These are phyloP conservation scores for Diaporthe helianthi DNA, from an alignment of 2,329 filamentous ascomycete species.

Conservation along the genomic window DNA sequence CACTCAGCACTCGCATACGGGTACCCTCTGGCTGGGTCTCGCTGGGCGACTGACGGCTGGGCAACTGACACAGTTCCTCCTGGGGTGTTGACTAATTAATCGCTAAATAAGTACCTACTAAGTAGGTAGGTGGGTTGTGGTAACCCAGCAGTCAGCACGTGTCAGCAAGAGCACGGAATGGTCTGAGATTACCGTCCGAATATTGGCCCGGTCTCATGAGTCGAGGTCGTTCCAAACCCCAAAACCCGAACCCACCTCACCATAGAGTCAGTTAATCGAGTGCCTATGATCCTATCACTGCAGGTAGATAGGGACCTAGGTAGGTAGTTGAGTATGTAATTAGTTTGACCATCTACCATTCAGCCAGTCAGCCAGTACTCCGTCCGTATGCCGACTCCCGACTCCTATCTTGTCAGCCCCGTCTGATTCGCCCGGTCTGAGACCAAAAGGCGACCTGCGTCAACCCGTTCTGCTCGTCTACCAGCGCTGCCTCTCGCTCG, in stretches of 20 bases:
- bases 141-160: neutral
- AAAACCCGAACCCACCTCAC: neutral
- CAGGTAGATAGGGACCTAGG: too few relatives aligned
- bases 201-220: constrained; percentile 12
- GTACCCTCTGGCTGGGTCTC: neutral
- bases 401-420: neutral
- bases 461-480: too few relatives aligned
- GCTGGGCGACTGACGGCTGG: neutral
- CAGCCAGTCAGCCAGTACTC: neutral
- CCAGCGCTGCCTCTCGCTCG: too few relatives aligned
- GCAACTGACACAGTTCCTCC: neutral
- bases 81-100: neutral
- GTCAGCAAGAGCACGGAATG: neutral
- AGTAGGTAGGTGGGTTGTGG: too few relatives aligned
- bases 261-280: constrained; percentile 9
- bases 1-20: neutral
- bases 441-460: neutral
- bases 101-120: too few relatives aligned
- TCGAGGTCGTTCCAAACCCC: neutral
- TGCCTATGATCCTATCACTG: too few relatives aligned
- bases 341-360: too few relatives aligned
- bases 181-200: constrained; percentile 5
- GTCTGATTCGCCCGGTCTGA: constrained; percentile 21
- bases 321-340: too few relatives aligned
- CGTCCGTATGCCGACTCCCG: too few relatives aligned